Evolutionary conservation across 129 eudicot genomes (phyloP).

Genomic region (Tagetes erecta): DNA sequence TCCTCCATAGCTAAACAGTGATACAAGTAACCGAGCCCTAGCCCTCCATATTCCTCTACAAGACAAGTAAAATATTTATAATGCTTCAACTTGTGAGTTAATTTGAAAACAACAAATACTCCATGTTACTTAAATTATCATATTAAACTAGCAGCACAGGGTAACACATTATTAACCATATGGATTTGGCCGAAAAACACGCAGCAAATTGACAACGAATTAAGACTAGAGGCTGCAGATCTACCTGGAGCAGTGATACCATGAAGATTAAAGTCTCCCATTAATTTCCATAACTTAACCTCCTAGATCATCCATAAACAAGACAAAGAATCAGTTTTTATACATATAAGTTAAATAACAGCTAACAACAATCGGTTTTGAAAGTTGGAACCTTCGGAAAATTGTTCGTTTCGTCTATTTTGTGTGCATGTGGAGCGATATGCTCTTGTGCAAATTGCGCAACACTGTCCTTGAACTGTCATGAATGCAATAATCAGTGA

Average conservation of each 20-base stretch:
- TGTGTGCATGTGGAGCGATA: conserved; percentile 83
- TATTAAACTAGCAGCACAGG: background rate
- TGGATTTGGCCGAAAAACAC: background rate
- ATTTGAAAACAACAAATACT: background rate
- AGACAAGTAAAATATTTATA: background rate
- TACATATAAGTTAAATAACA: background rate
- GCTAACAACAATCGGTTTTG: background rate
- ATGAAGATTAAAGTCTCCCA: conserved; percentile 95
- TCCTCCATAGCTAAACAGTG: conserved; percentile 95
- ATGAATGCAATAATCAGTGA: conserved; percentile 20
- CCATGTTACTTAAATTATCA: background rate
- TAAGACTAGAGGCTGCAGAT: conserved; percentile 13
- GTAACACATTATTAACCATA: background rate
- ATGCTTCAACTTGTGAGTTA: background rate
- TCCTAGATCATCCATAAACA: conserved; percentile 46
- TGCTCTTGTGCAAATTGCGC: conserved; percentile 93
- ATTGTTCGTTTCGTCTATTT: conserved; percentile 66
- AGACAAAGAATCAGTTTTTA: conserved; percentile 6
- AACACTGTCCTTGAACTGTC: conserved; percentile 91
- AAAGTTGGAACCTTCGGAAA: conserved; percentile 67
- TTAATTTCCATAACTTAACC: conserved; percentile 85
- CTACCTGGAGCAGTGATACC: conserved; percentile 95
- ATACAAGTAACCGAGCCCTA: conserved; percentile 84
- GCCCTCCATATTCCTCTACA: conserved; percentile 96
- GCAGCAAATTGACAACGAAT: conserved; percentile 15